phyloP scores from a whole-genome alignment of 2,329 filamentous ascomycete species.

The Bipolaris gigantea region DNA sequence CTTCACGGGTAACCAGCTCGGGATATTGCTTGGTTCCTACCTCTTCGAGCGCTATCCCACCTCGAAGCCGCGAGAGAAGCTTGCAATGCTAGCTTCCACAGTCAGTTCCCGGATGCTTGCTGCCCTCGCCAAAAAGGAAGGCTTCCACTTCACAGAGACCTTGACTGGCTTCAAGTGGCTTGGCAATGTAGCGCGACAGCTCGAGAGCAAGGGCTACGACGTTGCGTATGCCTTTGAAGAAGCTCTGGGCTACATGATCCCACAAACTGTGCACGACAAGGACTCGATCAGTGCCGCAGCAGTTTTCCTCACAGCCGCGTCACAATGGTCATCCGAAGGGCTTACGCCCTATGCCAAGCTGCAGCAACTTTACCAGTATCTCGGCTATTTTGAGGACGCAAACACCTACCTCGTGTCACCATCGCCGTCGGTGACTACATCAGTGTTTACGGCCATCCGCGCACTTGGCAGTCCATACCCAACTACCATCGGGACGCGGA shows the following conservation, averaged over 20 bases:
- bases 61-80: conserved; percentile 43
- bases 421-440: conserved; percentile 53
- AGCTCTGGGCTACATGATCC: conserved; percentile 68
- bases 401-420: conserved; percentile 67
- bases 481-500: conserved; percentile 53
- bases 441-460: conserved; percentile 60
- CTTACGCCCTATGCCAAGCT: conserved; percentile 62
- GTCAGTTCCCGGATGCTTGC: conserved; percentile 66
- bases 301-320: conserved; percentile 60
- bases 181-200: conserved; percentile 60
- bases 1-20: conserved; percentile 67
- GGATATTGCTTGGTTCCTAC: conserved; percentile 61
- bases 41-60: conserved; percentile 54
- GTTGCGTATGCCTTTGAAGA: conserved; percentile 65
- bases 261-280: conserved; percentile 64
- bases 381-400: conserved; percentile 64
- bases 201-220: conserved; percentile 52
- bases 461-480: conserved; percentile 48
- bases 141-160: conserved; percentile 62
- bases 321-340: conserved; percentile 55
- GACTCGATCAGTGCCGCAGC: conserved; percentile 64
- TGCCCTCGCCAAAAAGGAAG: conserved; percentile 57
- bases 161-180: conserved; percentile 71
- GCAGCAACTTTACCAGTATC: conserved; percentile 58
- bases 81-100: conserved; percentile 63